Evolutionary conservation across 371 early-diverging fungal species (phyloP), one percentile per base, ranked within the genome.

Genomic region (Dichotomocladium elegans): DNA sequence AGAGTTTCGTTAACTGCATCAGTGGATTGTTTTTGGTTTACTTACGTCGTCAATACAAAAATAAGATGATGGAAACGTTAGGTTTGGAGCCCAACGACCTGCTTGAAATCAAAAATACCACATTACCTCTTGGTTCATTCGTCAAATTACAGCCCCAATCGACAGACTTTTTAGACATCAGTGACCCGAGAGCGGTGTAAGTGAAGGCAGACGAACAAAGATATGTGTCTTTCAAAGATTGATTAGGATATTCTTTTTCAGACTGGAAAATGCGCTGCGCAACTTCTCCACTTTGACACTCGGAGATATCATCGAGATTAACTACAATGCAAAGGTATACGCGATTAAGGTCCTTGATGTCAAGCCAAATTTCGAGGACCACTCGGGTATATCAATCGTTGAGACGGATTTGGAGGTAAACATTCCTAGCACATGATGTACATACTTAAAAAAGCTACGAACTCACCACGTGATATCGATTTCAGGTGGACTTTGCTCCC

Each of bases 141-240:
- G 95, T 99, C 37, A 96, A 94, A 65, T 91, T 99, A 42, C 95
- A 99, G 57, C 99, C 99, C 14, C 99, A 99, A 74, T 89, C 92
- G 6, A 86, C 88, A 4, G 95, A 95, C 57, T 99, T 99, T 69
- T 74, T 99, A 53, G 98, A 99, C 57, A 97, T 99, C 55, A 90
- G 90, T 15, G 98, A 99, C 68, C 99, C 96, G 44, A 94, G 95
- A 58, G 93, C 94, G 30, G 99, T 99, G 79, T 89, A 81, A 66
- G 77, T 65, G n/a, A 12, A 17, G 8, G 25, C 30, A 9, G 21
- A 28, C 3, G 46, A 1, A 37, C 21, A 21, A 15, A 17, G 37
- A 37, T 35, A 9, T 5, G 7, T 12, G 1, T 12, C n/a, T 6
- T 17, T 37, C 9, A n/a, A 37, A 1, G 5, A 12, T 21, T 37